Conservation (phyloP, 2,329 filamentous ascomycete genomes). For the Ciborinia camelliae region DNA sequence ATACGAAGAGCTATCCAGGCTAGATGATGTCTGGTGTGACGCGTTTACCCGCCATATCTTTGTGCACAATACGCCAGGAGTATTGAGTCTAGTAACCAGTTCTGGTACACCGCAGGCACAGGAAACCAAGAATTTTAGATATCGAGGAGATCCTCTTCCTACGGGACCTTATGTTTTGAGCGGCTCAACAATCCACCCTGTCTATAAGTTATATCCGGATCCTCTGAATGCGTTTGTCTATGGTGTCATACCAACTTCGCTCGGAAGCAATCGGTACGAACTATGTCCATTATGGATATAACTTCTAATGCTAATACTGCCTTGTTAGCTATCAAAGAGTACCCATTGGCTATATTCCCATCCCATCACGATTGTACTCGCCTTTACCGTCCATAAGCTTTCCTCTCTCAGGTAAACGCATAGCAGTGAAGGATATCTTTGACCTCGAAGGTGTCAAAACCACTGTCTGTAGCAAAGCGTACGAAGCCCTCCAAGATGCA, state of each 20-base stretch:
- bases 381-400: neutral
- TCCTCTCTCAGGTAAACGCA: constrained; percentile 56
- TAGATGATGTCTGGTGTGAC: constrained; percentile 6
- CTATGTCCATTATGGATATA: neutral
- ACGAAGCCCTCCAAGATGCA: constrained; percentile 48
- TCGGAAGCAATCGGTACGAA: neutral
- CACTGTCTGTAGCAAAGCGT: constrained; percentile 54
- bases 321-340: neutral
- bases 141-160: neutral
- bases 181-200: neutral
- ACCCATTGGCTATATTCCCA: neutral
- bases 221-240: constrained; percentile 12
- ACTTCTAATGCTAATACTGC: neutral
- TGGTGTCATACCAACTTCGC: neutral
- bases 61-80: neutral
- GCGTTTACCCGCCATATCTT: neutral
- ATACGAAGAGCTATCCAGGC: neutral
- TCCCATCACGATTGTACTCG: constrained; percentile 11
- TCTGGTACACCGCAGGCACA: neutral
- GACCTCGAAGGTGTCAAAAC: constrained; percentile 54
- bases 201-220: constrained; percentile 8
- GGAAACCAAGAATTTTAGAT: neutral
- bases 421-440: constrained; percentile 62
- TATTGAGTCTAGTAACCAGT: neutral
- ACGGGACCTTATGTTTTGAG: constrained; percentile 9